phyloP scores from a whole-genome alignment of 1,284 basidiomycete genomes.

The Papiliotrema flavescens region DNA sequence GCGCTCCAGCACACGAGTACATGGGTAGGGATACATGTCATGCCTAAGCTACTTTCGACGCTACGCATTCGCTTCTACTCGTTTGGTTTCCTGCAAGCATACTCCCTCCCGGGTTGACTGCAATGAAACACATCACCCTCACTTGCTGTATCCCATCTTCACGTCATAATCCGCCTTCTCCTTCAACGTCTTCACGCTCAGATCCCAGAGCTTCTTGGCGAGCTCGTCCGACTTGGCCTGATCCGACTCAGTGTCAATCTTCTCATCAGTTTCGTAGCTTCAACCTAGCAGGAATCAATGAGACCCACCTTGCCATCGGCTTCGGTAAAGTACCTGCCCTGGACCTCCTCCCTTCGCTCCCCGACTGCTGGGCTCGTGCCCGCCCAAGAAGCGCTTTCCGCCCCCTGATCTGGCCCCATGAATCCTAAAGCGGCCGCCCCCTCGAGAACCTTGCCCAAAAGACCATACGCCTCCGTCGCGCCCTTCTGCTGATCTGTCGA shows the following conservation, averaged over 20 bases:
- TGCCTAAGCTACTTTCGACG: too few species aligned
- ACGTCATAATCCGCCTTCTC: constrained; percentile 37
- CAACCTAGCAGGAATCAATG: not conserved
- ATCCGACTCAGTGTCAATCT: constrained; percentile 30
- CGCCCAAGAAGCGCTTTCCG: constrained; percentile 40
- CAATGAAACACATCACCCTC: too few species aligned
- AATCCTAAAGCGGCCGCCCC: constrained; percentile 28
- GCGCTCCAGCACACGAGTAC: too few species aligned
- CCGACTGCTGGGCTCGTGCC: constrained; percentile 17
- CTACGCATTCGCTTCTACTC: too few species aligned
- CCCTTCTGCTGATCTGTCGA: constrained; percentile 39
- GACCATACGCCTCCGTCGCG: constrained; percentile 36
- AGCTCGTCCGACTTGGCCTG: constrained; percentile 35
- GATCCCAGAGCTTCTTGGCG: constrained; percentile 33
- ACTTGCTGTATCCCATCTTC: constrained; percentile 15
- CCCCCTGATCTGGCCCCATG: constrained; percentile 42
- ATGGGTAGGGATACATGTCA: too few species aligned
- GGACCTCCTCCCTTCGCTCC: constrained; percentile 26
- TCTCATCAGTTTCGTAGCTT: not conserved
- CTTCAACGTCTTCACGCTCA: constrained; percentile 31
- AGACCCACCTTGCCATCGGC: constrained; percentile 32
- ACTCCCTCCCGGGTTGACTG: too few species aligned
- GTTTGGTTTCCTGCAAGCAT: too few species aligned
- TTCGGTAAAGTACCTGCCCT: constrained; percentile 35
- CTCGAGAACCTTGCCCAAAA: constrained; percentile 32